phyloP scores from a whole-genome alignment of 2,329 filamentous ascomycete genomes.

The Blastomyces parvus region DNA sequence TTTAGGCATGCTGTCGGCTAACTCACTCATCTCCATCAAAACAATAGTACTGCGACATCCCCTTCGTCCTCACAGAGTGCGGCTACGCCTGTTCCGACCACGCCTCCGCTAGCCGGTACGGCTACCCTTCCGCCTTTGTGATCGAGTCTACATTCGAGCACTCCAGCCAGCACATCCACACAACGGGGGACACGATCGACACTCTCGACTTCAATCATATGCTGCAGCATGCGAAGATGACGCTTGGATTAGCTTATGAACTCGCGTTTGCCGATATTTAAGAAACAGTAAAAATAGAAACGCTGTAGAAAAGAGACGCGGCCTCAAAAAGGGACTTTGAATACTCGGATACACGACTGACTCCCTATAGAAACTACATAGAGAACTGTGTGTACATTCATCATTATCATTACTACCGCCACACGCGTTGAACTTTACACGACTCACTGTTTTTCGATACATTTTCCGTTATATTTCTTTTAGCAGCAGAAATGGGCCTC shows the following conservation, averaged over 20 bases:
- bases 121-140: slow-evolving; percentile 56
- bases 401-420: not conserved
- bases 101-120: slow-evolving; percentile 56
- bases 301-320: no score
- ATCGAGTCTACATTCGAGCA: slow-evolving; percentile 53
- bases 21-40: slow-evolving; percentile 3
- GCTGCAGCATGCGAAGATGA: slow-evolving; percentile 81
- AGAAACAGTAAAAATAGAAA: slow-evolving; percentile 1
- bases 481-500: not conserved
- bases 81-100: slow-evolving; percentile 74
- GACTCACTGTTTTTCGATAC: not conserved
- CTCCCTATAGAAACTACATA: not conserved
- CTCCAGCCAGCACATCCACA: slow-evolving; percentile 63
- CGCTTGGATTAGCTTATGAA: slow-evolving; percentile 73
- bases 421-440: not conserved
- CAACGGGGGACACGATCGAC: slow-evolving; percentile 60
- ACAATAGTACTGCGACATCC: slow-evolving; percentile 72
- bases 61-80: slow-evolving; percentile 78
- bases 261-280: slow-evolving; percentile 65
- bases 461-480: not conserved
- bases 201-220: slow-evolving; percentile 78
- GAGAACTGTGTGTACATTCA: not conserved
- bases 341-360: not conserved
- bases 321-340: not conserved
- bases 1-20: slow-evolving; percentile 8